Base-by-base conservation (phyloP, 345 rosid genomes). In the Rhodamnia rubescens region DNA sequence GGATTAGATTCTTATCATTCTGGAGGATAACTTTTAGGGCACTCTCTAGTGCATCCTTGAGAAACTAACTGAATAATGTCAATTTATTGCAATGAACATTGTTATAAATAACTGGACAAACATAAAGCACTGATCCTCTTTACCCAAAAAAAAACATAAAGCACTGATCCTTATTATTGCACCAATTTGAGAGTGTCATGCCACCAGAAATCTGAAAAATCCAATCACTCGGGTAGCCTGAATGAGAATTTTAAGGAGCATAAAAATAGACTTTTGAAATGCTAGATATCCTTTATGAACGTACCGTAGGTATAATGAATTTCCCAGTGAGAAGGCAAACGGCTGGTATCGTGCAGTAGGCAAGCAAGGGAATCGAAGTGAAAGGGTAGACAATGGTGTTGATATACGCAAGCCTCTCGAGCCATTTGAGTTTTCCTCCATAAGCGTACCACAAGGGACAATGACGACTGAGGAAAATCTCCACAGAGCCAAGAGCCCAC, bases 401-500 rank as follows among this genome's bases (percentile, higher is more conserved):
- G 84, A 90, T 90, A 81, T 95, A 97, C 64, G 99, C 99, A 29
- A 97, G 93, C 87, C 98, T 95, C 90, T 97, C 95, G 0, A 97
- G 97, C 90, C 92, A 92, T 90, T 97, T 97, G 87, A 97, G 90
- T 82, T 95, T 95, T 88, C 99, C 99, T 80, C 95, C 99, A 87
- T 92, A 97, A 11, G 95, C 99, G 89, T 97, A 97, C 99, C 98
- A 97, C 27, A 97, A 88, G 0, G 98, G 98, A 86, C 99, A 95
- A 74, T 97, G 98, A 29, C 97, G 97, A 61, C 99, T 97, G 36
- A 97, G 93, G 93, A 94, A 97, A 88, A 97, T 97, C 88, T 95
- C 99, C 16, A 97, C 96, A 21, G 99, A 97, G 24, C 99, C 99
- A 6, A 97, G 93, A 7, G 98, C 99, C 98, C 99, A 95, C 86